Evolutionary conservation across 164 flowering plant species (phyloP), one percentile per base, ranked within the genome.

Genomic region (Taxillus chinensis): DNA sequence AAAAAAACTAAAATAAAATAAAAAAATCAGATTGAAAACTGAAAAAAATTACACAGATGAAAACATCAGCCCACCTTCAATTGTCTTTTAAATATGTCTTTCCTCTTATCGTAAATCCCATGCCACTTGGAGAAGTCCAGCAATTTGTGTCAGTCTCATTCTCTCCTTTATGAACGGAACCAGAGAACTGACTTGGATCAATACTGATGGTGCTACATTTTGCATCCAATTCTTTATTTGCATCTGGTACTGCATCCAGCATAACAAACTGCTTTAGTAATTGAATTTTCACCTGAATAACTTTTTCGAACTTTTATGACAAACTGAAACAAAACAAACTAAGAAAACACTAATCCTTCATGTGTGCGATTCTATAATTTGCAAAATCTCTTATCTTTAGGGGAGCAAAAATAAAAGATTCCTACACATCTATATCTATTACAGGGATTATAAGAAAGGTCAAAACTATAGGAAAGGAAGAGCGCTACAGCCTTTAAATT

Each of bases 51-150:
- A 61, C 14, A 38, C 55, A 49, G 55, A 45, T 13, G 11, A 42
- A 39, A 53, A 5, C 13, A 8, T 41, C 51, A 17, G 50, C 69
- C 62, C 52, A 88, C 98, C 95, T 93, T 93, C 78, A 62, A 68
- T 67, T 75, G 63, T 93, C 99, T 67, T 80, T 82, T 60, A 93
- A 70, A 74, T 90, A 93, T 57, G 84, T 85, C 75, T 87, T 89
- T 59, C 97, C 97, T 65, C 99, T 78, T 37, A 93, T 82, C 92
- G 77, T 86, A 77, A 90, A 93, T 62, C 87, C 91, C 12, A 67
- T 59, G 3, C 99, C 96, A 72, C 79, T 73, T 2, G 96, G 97
- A 68, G 80, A 78, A 42, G 74, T 76, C 99, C 97, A 93, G 78
- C 99, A 89, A 65, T 87, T 79, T 55, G 80, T 67, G 65, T 84